Percentiles rank a stretch among this genome's conserved stretches.
phyloP scores from a whole-genome alignment of 1,139 yeast species.

The Candida mesenterica region DNA sequence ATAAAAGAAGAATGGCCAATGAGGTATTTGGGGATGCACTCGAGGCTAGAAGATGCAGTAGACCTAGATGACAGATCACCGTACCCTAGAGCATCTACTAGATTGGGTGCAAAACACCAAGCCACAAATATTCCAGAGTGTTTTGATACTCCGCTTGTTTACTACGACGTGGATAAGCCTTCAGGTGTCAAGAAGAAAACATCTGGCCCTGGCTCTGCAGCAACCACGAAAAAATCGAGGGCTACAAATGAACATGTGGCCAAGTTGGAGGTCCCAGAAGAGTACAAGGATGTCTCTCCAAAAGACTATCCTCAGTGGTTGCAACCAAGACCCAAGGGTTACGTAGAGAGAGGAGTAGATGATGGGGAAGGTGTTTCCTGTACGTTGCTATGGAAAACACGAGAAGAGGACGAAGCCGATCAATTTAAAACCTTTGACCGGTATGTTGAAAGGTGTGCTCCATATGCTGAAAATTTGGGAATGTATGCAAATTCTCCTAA shows the following conservation, averaged over 20 bases:
- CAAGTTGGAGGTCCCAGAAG: constrained; percentile 47
- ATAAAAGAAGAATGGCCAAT: constrained; percentile 73
- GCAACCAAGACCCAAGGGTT: constrained; percentile 76
- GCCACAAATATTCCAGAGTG: constrained; percentile 65
- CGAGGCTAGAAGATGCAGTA: constrained; percentile 73
- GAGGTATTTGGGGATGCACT: constrained; percentile 76
- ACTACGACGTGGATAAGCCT: constrained; percentile 49
- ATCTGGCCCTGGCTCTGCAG: constrained; percentile 12
- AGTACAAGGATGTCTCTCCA: constrained; percentile 39
- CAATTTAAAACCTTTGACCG: constrained; percentile 43
- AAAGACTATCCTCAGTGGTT: constrained; percentile 69
- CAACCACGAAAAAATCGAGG: constrained; percentile 15
- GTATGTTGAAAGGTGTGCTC: constrained; percentile 55
- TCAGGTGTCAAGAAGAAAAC: constrained; percentile 17
- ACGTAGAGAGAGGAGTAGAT: constrained; percentile 82
- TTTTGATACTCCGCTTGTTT: constrained; percentile 65
- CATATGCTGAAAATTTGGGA: constrained; percentile 49
- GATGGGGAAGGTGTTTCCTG: constrained; percentile 54
- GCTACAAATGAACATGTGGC: constrained; percentile 20
- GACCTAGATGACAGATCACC: constrained; percentile 76
- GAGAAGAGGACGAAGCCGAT: constrained; percentile 31
- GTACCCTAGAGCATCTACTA: constrained; percentile 77
- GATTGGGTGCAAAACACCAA: constrained; percentile 76
- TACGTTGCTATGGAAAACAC: constrained; percentile 65
- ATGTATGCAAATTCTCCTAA: constrained; percentile 58